phyloP scores from a whole-genome alignment of 768 basidiomycete species.

The Leccinellum albellum region DNA sequence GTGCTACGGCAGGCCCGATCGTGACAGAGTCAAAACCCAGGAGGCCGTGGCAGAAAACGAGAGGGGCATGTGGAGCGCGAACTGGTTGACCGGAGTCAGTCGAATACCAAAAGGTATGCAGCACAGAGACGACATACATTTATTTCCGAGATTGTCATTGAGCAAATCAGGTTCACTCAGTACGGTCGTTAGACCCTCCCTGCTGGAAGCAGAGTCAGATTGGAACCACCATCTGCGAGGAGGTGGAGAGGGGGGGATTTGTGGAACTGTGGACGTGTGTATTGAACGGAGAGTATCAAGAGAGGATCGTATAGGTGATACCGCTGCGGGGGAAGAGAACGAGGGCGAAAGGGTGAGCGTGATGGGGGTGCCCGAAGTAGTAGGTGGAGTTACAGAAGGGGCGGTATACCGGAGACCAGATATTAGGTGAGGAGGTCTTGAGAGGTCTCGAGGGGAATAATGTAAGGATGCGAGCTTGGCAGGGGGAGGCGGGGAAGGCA shows the following conservation, averaged over 20 bases:
- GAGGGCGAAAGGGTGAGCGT: conserved; percentile 13
- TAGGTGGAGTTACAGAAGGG: conserved; percentile 58
- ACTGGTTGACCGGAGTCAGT: conserved; percentile 41
- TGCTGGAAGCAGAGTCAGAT: conserved; percentile 36
- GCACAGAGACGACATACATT: conserved; percentile 48
- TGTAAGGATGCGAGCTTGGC: conserved; percentile 41
- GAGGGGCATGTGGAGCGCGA: conserved; percentile 72
- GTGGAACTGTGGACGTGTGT: conserved; percentile 28
- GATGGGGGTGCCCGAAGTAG: conserved; percentile 18
- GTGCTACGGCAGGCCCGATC: conserved; percentile 70
- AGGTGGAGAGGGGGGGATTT: conserved; percentile 21
- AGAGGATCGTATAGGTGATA: conserved; percentile 41
- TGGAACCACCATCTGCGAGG: conserved; percentile 50
- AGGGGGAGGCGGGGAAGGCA: conserved; percentile 41
- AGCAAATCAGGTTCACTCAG: conserved; percentile 47
- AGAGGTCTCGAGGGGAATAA: conserved; percentile 29
- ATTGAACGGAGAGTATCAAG: conserved; percentile 55
- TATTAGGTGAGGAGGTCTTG: conserved; percentile 49
- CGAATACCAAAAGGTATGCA: neutral
- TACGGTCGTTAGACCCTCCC: conserved; percentile 41
- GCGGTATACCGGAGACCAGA: conserved; percentile 57
- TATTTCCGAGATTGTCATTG: conserved; percentile 43
- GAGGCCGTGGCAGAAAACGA: conserved; percentile 95
- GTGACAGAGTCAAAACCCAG: conserved; percentile 86
- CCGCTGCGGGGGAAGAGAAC: conserved; percentile 23